Base-by-base conservation (phyloP, 139 green algal genomes). In the Chlamydomonas eustigma region DNA sequence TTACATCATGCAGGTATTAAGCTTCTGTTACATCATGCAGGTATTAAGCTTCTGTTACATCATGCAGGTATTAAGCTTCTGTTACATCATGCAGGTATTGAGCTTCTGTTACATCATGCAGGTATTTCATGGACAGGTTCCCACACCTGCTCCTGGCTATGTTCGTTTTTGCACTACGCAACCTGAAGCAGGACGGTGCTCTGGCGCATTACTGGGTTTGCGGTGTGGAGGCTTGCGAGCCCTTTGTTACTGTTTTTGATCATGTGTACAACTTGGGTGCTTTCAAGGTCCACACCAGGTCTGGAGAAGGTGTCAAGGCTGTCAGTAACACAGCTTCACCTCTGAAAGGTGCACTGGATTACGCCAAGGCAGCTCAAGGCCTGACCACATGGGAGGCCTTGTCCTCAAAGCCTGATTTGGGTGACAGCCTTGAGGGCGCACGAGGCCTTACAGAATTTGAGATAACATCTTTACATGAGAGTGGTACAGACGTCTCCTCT, bases 111-210 rank as follows among this genome's bases (percentile, higher is more conserved):
- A 22, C 6, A 70, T 63, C 37, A 70, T 81, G 18, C 78, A 85
- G 76, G 25, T 98, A 96, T 86, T 97, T 98, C 76, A 51, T 76
- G 31, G 74, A 34, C 39, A 81, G 91, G 67, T 98, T 97, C 81
- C 94, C 95, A 1, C 75, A 76, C 34, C 85, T 99, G 58, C 80
- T 99, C 39, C 73, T 97, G 32, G 77, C 88, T 1, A 88, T 92
- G 31, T 98, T 91, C 76, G 79, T 77, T 24, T 98, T 97, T 71
- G 89, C 83, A 0, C 63, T 90, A 50, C 69, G 75, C 28, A 83
- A 91, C 79, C 86, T 91, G 35, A 33, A 34, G 4, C 33, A 72
- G 8, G 65, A 72, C 18, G 5, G 33, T 12, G 32, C 4, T 6
- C 65, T 72, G 65, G 22, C 28, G 24, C 65, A 72, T 33, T 72